These are phyloP conservation scores for Populus simonii DNA, from an alignment of 345 rosid genomes.

Conservation along the genomic window DNA sequence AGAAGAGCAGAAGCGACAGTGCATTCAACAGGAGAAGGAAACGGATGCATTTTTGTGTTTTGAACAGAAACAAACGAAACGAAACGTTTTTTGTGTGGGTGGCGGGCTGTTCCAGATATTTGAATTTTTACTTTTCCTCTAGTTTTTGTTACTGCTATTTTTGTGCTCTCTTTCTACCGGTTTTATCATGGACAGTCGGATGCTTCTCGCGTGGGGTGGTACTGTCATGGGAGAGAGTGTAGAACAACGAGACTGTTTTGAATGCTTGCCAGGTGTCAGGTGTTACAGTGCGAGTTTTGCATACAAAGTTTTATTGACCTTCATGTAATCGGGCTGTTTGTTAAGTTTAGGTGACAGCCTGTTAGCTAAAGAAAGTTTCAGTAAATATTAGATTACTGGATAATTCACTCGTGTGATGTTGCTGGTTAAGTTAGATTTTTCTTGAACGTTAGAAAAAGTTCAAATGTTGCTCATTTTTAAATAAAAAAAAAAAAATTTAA, in stretches of 20 bases:
- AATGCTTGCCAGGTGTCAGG: neutral
- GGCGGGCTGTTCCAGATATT: slow-evolving; percentile 49
- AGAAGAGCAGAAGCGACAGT: slow-evolving; percentile 76
- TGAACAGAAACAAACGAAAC: neutral
- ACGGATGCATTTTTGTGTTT: slow-evolving; percentile 34
- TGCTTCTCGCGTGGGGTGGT: neutral
- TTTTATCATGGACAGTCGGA: neutral
- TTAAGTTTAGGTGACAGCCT: too few relatives aligned
- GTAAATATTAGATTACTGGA: too few relatives aligned
- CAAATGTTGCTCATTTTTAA: too few relatives aligned
- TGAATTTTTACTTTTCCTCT: slow-evolving; percentile 1
- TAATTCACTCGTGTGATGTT: too few relatives aligned
- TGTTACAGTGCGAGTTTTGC: too few relatives aligned
- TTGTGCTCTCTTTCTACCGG: neutral
- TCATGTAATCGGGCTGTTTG: too few relatives aligned
- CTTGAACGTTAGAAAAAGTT: too few relatives aligned
- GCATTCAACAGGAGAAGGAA: slow-evolving; percentile 65
- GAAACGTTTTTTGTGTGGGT: slow-evolving; percentile 23
- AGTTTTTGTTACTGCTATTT: neutral
- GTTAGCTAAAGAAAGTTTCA: too few relatives aligned
- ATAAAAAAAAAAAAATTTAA: too few relatives aligned
- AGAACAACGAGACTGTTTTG: too few relatives aligned
- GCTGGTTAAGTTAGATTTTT: too few relatives aligned
- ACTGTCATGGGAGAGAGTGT: neutral
- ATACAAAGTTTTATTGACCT: too few relatives aligned